A percentile compares a stretch with the other conserved stretches of the same genome.
Evolutionary conservation across 495 filamentous ascomycete genomes (phyloP).

Genomic region (Hypoxylon trugodes): DNA sequence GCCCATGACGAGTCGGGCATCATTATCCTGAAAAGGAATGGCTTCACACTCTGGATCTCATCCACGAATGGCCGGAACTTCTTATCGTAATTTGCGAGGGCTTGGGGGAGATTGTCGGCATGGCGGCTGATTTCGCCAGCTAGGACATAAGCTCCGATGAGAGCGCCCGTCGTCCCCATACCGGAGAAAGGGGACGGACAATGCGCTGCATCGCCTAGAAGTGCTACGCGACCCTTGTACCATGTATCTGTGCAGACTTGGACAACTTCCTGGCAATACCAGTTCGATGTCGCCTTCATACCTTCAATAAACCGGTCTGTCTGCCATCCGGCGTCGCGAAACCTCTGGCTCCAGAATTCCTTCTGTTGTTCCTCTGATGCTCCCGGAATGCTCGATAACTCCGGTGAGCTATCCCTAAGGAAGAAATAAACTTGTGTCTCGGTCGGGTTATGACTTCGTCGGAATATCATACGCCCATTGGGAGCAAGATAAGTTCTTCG

Average conservation of each 20-base stretch:
- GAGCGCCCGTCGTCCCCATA: conserved; percentile 39
- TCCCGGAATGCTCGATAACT: conserved; percentile 30
- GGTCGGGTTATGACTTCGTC: conserved; percentile 46
- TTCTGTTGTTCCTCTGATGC: conserved; percentile 46
- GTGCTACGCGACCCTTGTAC: conserved; percentile 55
- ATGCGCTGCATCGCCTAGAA: conserved; percentile 67
- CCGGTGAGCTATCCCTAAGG: conserved; percentile 37
- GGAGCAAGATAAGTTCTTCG: conserved; percentile 37
- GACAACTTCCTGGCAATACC: conserved; percentile 56
- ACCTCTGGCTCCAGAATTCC: conserved; percentile 48
- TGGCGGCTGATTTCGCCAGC: conserved; percentile 34
- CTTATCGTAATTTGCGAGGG: conserved; percentile 31
- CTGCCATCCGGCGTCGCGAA: conserved; percentile 57
- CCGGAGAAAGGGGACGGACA: conserved; percentile 47
- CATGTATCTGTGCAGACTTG: conserved; percentile 47
- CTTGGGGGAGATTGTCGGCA: conserved; percentile 16
- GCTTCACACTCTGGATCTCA: conserved; percentile 24
- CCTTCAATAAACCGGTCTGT: conserved; percentile 50
- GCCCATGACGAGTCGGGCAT: conserved; percentile 29
- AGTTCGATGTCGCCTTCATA: conserved; percentile 44
- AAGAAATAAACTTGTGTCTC: conserved; percentile 50
- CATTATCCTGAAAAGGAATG: conserved; percentile 1
- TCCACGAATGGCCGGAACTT: conserved; percentile 31
- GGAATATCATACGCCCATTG: conserved; percentile 46
- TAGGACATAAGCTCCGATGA: conserved; percentile 41